These are phyloP conservation scores for Boletus mariae DNA, from an alignment of 1,284 basidiomycete genomes.

Conservation along the genomic window DNA sequence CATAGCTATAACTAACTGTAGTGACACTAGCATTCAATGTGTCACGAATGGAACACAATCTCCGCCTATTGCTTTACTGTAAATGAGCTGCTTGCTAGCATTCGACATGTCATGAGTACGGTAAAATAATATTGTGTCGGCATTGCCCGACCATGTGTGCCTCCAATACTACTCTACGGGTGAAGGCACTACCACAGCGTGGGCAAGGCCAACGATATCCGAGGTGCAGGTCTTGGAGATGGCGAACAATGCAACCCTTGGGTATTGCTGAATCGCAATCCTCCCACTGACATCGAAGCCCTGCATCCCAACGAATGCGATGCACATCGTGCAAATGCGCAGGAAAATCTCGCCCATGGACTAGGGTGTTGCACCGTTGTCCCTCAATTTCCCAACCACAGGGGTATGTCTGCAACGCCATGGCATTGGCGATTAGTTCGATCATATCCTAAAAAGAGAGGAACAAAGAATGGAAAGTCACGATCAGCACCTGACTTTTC, in stretches of 20 bases:
- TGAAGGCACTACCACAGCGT: too few species aligned
- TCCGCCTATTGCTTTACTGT: too few species aligned
- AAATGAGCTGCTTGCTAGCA: too few species aligned
- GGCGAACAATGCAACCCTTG: neutral
- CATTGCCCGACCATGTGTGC: too few species aligned
- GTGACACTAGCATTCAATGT: too few species aligned
- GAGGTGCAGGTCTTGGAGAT: neutral
- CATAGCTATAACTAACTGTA: too few species aligned
- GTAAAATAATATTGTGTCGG: too few species aligned
- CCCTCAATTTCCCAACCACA: neutral
- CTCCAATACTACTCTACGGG: too few species aligned
- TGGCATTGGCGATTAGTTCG: neutral
- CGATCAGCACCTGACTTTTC: neutral
- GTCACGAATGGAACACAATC: too few species aligned
- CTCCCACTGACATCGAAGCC: neutral
- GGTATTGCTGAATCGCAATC: neutral
- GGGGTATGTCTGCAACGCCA: neutral
- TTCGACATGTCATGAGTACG: too few species aligned
- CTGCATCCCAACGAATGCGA: too few species aligned
- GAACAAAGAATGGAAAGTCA: neutral
- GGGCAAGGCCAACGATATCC: neutral
- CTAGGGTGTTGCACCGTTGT: neutral
- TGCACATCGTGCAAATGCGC: slow-evolving; percentile 5
- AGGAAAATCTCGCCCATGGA: neutral
- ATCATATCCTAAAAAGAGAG: neutral